Base-by-base conservation (phyloP, 2,329 filamentous ascomycete genomes). In the Scedosporium minutisporum region DNA sequence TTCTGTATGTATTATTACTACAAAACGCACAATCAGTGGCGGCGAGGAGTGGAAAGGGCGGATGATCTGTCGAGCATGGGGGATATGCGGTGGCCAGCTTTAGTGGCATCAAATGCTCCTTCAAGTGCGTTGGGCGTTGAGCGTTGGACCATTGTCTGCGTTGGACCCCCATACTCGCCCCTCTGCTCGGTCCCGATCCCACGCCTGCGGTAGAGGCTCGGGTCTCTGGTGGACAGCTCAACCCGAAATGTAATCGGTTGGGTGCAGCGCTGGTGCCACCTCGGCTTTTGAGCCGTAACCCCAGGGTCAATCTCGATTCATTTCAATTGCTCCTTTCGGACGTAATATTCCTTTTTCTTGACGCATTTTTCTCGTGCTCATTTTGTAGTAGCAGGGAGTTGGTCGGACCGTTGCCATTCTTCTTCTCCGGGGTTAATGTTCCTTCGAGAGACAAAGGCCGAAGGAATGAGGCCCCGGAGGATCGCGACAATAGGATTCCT, bases 171-270 rank as follows among this genome's bases (percentile, higher is more conserved):
- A 38, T 38, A n/a, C 14, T 7, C 18, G 51, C 27, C 51, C 53
- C 27, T n/a, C 57, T 29, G 29, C 33, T 61, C 59, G 59, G 59
- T 61, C 59, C 59, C 59, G 59, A 61, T 61, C 23, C 14, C 18
- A 29, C 6, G 44, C 42, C 14, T 29, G 29, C 7, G n/a, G 33
- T 16, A 14, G 14, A 21, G 2, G 12, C 23, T 61, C 59, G 59
- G 59, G 59, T 53, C 59, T 61, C 59, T 61, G 42, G 44, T n/a
- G 27, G 21, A 18, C 42, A 29, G 23, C 55, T 41, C 44, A 61
- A 27, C 59, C 59, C 59, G 59, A 61, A 25, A 33, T 33, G 6
- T 1, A 33, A 21, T 33, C 23, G n/a, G 25, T 16, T 58, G 16
- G 55, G 55, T 27, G 55, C 23, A 41, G 55, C 23, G 16, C 33